Evolutionary conservation across 2,329 filamentous ascomycete genomes (phyloP).

Genomic region (Cladorrhinum sp.): DNA sequence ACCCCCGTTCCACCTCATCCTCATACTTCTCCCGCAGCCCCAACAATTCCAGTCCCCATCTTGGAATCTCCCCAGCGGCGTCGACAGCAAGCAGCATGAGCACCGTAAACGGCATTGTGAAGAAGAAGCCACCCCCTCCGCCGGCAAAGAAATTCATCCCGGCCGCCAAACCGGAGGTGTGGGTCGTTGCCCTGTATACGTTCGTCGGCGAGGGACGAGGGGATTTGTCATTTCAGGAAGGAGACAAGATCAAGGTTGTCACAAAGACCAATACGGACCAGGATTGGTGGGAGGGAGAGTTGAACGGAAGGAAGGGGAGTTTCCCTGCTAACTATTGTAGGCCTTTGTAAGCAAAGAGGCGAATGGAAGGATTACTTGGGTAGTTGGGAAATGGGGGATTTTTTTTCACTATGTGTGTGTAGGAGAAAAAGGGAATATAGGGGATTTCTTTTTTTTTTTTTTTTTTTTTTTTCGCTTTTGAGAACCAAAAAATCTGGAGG

Average conservation of each 20-base stretch:
- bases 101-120: slow-evolving; percentile 33
- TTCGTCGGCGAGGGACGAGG: slow-evolving; percentile 68
- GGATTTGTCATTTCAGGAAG: slow-evolving; percentile 72
- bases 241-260: slow-evolving; percentile 72
- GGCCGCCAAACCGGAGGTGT: slow-evolving; percentile 49
- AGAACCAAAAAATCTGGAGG: too few relatives aligned
- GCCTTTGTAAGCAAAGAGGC: slow-evolving; percentile 19
- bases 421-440: too few relatives aligned
- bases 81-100: slow-evolving; percentile 11
- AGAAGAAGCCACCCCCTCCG: slow-evolving; percentile 74
- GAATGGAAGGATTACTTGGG: too few relatives aligned
- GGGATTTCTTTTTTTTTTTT: too few relatives aligned
- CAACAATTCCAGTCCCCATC: slow-evolving; percentile 28
- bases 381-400: too few relatives aligned
- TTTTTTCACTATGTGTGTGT: too few relatives aligned
- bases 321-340: slow-evolving; percentile 82
- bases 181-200: slow-evolving; percentile 70
- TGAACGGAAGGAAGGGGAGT: slow-evolving; percentile 63
- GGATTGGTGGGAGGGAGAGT: slow-evolving; percentile 85
- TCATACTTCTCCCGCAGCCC: slow-evolving; percentile 16
- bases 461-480: too few relatives aligned
- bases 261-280: slow-evolving; percentile 77
- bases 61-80: slow-evolving; percentile 13
- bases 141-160: slow-evolving; percentile 38
- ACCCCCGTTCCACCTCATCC: background rate